Evolutionary conservation across 257 asterid species (phyloP).

Genomic region (Oldenlandia corymbosa): DNA sequence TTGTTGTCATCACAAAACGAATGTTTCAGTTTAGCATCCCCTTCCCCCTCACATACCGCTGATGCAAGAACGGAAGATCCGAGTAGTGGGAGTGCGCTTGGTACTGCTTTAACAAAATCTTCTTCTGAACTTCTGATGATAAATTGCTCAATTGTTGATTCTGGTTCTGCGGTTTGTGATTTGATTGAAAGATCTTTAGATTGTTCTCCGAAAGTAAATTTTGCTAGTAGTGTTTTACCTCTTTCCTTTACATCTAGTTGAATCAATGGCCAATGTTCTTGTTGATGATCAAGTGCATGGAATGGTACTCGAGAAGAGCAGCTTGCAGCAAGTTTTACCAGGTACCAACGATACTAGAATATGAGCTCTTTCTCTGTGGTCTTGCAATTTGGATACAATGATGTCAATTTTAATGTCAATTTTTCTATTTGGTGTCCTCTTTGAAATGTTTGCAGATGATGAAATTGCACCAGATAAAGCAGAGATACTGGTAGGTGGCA

Average conservation of each 20-base stretch:
- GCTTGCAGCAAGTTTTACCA: slow-evolving; percentile 32
- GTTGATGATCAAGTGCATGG: slow-evolving; percentile 38
- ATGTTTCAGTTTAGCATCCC: slow-evolving; percentile 20
- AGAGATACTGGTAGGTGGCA: slow-evolving; percentile 28
- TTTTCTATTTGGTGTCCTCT: slow-evolving; percentile 25
- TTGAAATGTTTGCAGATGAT: slow-evolving; percentile 40
- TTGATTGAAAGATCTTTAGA: slow-evolving; percentile 19
- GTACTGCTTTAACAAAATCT: slow-evolving; percentile 6
- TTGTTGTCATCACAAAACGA: slow-evolving; percentile 30
- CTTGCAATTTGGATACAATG: slow-evolving; percentile 11
- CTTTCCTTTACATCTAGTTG: slow-evolving; percentile 23
- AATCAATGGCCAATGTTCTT: slow-evolving; percentile 22
- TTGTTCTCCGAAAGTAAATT: slow-evolving; percentile 13
- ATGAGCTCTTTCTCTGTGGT: not conserved
- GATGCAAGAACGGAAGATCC: slow-evolving; percentile 22
- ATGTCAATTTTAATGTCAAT: slow-evolving; percentile 3
- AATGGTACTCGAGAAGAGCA: slow-evolving; percentile 27
- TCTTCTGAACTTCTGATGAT: slow-evolving; percentile 15
- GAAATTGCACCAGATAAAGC: slow-evolving; percentile 20
- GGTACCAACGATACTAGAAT: slow-evolving; percentile 33
- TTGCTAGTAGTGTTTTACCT: slow-evolving; percentile 13
- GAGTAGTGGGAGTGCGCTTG: slow-evolving; percentile 14
- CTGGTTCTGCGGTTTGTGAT: slow-evolving; percentile 48
- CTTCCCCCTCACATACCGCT: slow-evolving; percentile 26
- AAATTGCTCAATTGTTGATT: slow-evolving; percentile 27